Percentiles rank a stretch among this genome's conserved stretches.
Evolutionary conservation across 2,329 filamentous ascomycete genomes (phyloP).

Genomic region (Alternaria sp.): DNA sequence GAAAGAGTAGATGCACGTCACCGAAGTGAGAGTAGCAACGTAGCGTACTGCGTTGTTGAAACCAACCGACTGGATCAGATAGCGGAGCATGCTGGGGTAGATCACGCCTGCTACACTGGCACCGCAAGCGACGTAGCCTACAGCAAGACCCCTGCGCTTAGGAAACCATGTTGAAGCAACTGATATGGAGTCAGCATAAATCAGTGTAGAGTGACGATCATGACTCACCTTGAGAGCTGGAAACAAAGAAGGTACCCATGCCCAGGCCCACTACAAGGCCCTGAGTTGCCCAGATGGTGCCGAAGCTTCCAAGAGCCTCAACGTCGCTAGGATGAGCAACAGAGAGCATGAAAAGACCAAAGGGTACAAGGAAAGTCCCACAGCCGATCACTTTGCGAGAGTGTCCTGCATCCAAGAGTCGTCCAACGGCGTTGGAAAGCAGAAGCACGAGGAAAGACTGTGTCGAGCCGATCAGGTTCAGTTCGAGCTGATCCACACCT

Average conservation of each 20-base stretch:
- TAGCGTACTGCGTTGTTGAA: slow-evolving; percentile 58
- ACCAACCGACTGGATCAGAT: slow-evolving; percentile 53
- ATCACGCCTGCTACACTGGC: slow-evolving; percentile 59
- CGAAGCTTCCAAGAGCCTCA: slow-evolving; percentile 52
- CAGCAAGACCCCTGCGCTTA: slow-evolving; percentile 57
- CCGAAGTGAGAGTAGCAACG: slow-evolving; percentile 53
- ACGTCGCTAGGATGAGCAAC: slow-evolving; percentile 52
- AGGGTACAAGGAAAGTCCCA: slow-evolving; percentile 55
- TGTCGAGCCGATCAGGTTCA: slow-evolving; percentile 60
- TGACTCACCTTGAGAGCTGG: slow-evolving; percentile 59
- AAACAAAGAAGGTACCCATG: slow-evolving; percentile 63
- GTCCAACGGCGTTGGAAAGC: slow-evolving; percentile 58
- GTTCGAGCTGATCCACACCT: slow-evolving; percentile 50
- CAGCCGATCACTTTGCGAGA: slow-evolving; percentile 51
- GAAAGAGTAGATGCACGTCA: slow-evolving; percentile 55
- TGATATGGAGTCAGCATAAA: slow-evolving; percentile 30
- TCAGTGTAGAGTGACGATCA: too few relatives aligned
- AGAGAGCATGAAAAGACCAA: slow-evolving; percentile 58
- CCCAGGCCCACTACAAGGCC: slow-evolving; percentile 59
- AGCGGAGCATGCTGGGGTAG: slow-evolving; percentile 59
- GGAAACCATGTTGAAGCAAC: slow-evolving; percentile 62
- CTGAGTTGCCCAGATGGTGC: slow-evolving; percentile 58
- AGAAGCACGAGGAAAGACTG: slow-evolving; percentile 58
- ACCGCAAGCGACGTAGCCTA: slow-evolving; percentile 61
- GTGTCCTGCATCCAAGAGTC: slow-evolving; percentile 60